Evolutionary conservation across 2,329 filamentous ascomycete genomes (phyloP).

Genomic region (Cephalotrichum gorgonifer): DNA sequence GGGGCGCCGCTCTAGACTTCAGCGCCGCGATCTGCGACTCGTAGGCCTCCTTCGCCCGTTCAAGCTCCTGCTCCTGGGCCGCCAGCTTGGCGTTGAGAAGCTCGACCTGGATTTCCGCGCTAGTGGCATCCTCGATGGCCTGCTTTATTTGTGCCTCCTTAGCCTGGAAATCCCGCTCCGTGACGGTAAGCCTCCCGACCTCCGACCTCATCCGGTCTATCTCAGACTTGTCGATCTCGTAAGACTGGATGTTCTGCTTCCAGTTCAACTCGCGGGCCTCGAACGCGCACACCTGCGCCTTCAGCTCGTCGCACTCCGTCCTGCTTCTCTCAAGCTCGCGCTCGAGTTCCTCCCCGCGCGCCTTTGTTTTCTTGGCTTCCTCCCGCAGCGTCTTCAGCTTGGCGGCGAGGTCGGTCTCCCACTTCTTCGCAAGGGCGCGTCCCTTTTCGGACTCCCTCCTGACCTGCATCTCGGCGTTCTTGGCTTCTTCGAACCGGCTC

Average conservation of each 20-base stretch:
- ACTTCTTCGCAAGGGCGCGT: conserved; percentile 64
- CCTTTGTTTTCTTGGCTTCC: conserved; percentile 55
- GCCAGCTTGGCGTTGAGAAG: conserved; percentile 47
- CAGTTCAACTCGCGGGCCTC: conserved; percentile 58
- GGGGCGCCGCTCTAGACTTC: conserved; percentile 31
- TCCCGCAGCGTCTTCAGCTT: conserved; percentile 59
- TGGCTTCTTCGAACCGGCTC: conserved; percentile 62
- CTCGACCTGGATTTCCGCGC: conserved; percentile 48
- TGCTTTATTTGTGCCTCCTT: conserved; percentile 49
- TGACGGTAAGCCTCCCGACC: conserved; percentile 47
- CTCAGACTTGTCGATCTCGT: conserved; percentile 51
- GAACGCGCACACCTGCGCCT: conserved; percentile 53
- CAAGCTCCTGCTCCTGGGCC: conserved; percentile 36
- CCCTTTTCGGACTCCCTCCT: conserved; percentile 64
- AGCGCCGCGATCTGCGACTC: conserved; percentile 37
- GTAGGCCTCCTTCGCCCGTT: conserved; percentile 30
- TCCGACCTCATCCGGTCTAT: conserved; percentile 49
- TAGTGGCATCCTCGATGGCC: conserved; percentile 45
- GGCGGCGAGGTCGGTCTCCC: conserved; percentile 58
- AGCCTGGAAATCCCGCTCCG: conserved; percentile 53
- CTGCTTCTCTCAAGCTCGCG: conserved; percentile 47
- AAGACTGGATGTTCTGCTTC: conserved; percentile 52
- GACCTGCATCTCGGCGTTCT: conserved; percentile 57
- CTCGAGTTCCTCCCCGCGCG: conserved; percentile 45
- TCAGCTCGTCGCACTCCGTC: conserved; percentile 54